Base-by-base conservation (phyloP, 805 yeast genomes). In the Saturnispora saitoi region DNA sequence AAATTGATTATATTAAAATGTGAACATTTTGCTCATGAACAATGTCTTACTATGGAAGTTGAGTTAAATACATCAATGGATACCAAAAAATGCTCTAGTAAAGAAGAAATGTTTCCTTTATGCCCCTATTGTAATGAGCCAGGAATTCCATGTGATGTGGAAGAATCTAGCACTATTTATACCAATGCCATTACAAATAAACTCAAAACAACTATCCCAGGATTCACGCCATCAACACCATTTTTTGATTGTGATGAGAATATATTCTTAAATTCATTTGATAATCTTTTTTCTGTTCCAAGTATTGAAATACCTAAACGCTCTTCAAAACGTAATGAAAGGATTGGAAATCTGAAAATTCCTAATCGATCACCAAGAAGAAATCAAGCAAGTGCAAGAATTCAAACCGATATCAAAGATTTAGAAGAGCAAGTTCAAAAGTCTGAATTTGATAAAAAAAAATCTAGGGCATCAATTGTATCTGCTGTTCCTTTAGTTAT, bases 21-120 rank as follows among this genome's bases (percentile, higher is more conserved):
- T 62, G 75, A 72, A 1, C 85, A 81, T 58, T 61, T 66, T 40
- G 67, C 72, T 36, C 88, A 81, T 58, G 81, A 77, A 45, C 77
- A 78, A 48, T 81, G 88, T 58, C 66, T 80, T 14, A 50, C 64
- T 3, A 58, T 78, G 7, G 68, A 68, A 20, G 58, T 72, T 57
- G 70, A 65, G 39, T 52, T 57, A 20, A 51, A 51, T 43, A 37
- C 48, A 4, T 24, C 46, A 4, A 15, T 49, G 8, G 24, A 52
- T 17, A 41, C 44, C 17, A 29, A 45, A 2, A 43, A 45, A 4
- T 22, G 49, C 1, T n/a, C n/a, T n/a, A n/a, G n/a, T n/a, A 12
- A 48, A 4, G 52, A 56, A 7, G 52, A 57, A 4, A 8, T 32
- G 30, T 57, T 62, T 32, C 67, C 69, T 1, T 14, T 28, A 2